Base-by-base conservation (phyloP, 305 asterid genomes). In the Fraxinus dipetala region DNA sequence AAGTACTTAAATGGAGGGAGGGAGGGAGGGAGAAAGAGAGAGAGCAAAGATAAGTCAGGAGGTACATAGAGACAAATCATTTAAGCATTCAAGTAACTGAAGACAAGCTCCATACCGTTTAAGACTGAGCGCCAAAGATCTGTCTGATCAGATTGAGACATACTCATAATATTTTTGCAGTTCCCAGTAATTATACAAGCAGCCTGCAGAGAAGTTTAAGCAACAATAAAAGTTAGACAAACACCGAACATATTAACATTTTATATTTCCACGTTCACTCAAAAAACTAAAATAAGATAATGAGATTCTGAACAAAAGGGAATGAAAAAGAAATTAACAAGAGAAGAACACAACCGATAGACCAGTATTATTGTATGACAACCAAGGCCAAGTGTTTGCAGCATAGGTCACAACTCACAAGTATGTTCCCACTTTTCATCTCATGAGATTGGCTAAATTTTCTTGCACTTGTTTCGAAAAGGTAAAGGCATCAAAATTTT, bases 151-250 rank as follows among this genome's bases (percentile, higher is more conserved):
- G 91, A 81, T 83, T 94, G 99, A 65, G 99, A 95, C 97, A 95
- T 89, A 84, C 91, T 94, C 99, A 96, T 96, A 32, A 96, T 86
- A 83, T 91, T 94, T 90, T 96, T 96, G 95, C 97, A 90, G 93
- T 94, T 96, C 59, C 98, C 99, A 86, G 85, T 94, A 83, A 93
- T 89, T 81, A 94, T 86, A 81, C 92, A 92, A 69, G 98, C 97
- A 35, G 98, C 99, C 99, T 96, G 98, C 80, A 89, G 74, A 86
- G 77, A 83, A 84, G 28, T 38, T 83, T 79, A 69, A 4, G 74
- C 43, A 79, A 63, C 65, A 34, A 80, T 36, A 79, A 82, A 36
- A 84, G 73, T 56, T 32, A 54, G 65, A 79, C 63, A 48, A 80
- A 35, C 81, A 14, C 18, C n/a, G 8, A 81, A 74, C 84, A 32